phyloP scores from a whole-genome alignment of 169 alveolate species.

The Plasmodium billcollinsi region DNA sequence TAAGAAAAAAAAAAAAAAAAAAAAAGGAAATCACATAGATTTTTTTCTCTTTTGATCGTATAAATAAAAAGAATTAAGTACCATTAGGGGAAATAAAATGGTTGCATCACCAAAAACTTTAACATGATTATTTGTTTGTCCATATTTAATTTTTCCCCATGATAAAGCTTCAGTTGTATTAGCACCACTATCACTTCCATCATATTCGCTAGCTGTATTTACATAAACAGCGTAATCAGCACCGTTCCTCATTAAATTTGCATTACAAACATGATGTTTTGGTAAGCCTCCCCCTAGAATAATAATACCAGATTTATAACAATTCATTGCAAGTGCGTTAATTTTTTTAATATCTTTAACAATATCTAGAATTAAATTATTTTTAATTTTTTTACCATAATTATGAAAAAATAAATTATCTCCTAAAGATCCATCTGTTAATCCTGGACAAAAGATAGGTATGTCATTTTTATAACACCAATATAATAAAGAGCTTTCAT shows the following conservation, averaged over 20 bases:
- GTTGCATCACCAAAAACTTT: constrained; percentile 98
- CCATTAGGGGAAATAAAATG: constrained; percentile 95
- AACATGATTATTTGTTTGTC: constrained; percentile 93
- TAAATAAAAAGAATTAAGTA: constrained; percentile 94
- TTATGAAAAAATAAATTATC: constrained; percentile 95
- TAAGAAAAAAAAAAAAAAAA: background rate
- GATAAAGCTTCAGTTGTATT: constrained; percentile 99
- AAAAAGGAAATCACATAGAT: background rate
- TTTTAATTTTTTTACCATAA: constrained; percentile 84
- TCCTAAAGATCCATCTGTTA: constrained; percentile 99
- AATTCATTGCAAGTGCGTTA: constrained; percentile 94
- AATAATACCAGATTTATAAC: constrained; percentile 96
- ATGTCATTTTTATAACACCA: constrained; percentile 99
- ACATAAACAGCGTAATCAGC: constrained; percentile 99
- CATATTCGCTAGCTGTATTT: constrained; percentile 97
- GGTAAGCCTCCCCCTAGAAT: constrained; percentile 99
- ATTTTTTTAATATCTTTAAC: constrained; percentile 94
- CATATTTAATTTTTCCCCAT: constrained; percentile 99
- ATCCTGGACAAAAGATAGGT: constrained; percentile 99
- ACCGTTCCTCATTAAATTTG: constrained; percentile 99
- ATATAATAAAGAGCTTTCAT: constrained; percentile 96
- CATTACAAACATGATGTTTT: constrained; percentile 99
- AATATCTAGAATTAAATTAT: constrained; percentile 93
- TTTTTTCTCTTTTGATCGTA: constrained; percentile 59
- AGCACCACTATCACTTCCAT: constrained; percentile 99